Evolutionary conservation across 225 moss, liverwort and hornwort species (phyloP).

Genomic region (Climacium dendroides): DNA sequence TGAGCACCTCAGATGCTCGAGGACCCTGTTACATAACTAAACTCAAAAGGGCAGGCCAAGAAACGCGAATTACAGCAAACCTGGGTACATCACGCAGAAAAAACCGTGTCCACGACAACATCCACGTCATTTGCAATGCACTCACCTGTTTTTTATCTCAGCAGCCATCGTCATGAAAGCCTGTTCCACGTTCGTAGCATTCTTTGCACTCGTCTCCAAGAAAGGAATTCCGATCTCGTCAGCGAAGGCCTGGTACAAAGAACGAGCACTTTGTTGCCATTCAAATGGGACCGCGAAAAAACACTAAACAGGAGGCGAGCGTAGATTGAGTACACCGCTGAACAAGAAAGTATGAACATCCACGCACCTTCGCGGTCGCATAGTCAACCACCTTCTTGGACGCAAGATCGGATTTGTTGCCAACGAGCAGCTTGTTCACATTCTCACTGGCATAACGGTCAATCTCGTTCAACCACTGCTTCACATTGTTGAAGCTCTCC

Average conservation of each 20-base stretch:
- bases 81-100: neutral
- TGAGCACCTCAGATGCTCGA: neutral
- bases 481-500: conserved; percentile 92
- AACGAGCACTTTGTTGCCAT: neutral
- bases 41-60: neutral
- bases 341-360: neutral
- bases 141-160: conserved; percentile 73
- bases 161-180: conserved; percentile 97
- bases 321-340: neutral
- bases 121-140: neutral
- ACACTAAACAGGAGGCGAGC: neutral
- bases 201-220: conserved; percentile 89
- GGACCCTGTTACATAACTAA: neutral
- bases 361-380: conserved; percentile 58
- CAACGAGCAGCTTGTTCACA: conserved; percentile 79
- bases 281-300: neutral
- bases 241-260: conserved; percentile 48
- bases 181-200: conserved; percentile 82
- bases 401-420: conserved; percentile 83
- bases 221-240: conserved; percentile 76
- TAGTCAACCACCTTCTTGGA: conserved; percentile 82
- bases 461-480: conserved; percentile 88
- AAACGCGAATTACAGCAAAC: neutral
- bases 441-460: conserved; percentile 87
- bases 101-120: neutral